Conservation (phyloP, 192 early-diverging fungal genomes). For the Mortierella antarctica region DNA sequence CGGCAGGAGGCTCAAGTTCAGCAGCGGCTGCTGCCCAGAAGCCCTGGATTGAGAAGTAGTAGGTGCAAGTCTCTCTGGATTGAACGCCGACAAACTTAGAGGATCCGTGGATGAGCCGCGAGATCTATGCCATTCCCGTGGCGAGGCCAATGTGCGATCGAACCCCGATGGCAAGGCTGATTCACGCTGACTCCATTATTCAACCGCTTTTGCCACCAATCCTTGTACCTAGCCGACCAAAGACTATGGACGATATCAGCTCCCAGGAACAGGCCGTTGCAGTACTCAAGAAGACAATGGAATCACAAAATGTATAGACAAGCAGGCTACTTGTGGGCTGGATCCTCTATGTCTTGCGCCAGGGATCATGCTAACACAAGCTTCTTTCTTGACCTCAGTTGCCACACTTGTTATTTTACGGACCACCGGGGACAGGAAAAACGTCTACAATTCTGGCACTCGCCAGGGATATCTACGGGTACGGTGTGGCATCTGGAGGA, state of each 20-base stretch:
- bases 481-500: neutral
- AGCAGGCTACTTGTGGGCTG: neutral
- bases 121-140: neutral
- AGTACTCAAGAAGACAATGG: slow-evolving; percentile 85
- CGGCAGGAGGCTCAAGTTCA: slow-evolving; percentile 12
- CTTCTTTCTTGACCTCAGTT: slow-evolving; percentile 62
- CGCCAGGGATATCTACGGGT: slow-evolving; percentile 88
- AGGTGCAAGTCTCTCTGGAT: slow-evolving; percentile 17
- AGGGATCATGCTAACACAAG: neutral
- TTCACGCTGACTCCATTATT: neutral
- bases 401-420: slow-evolving; percentile 96
- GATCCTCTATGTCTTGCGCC: neutral
- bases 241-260: slow-evolving; percentile 85
- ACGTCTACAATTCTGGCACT: slow-evolving; percentile 95
- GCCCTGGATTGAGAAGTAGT: slow-evolving; percentile 96
- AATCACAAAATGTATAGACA: slow-evolving; percentile 85
- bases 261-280: slow-evolving; percentile 91
- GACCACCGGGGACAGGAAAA: slow-evolving; percentile 98
- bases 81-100: neutral
- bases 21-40: slow-evolving; percentile 47
- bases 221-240: slow-evolving; percentile 85
- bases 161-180: neutral
- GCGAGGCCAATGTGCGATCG: no score
- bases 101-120: neutral
- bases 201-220: slow-evolving; percentile 16